A percentile compares a stretch with the other conserved stretches of the same genome.
Conservation (phyloP, 371 early-diverging fungal genomes). For the Actinomortierella ambigua region DNA sequence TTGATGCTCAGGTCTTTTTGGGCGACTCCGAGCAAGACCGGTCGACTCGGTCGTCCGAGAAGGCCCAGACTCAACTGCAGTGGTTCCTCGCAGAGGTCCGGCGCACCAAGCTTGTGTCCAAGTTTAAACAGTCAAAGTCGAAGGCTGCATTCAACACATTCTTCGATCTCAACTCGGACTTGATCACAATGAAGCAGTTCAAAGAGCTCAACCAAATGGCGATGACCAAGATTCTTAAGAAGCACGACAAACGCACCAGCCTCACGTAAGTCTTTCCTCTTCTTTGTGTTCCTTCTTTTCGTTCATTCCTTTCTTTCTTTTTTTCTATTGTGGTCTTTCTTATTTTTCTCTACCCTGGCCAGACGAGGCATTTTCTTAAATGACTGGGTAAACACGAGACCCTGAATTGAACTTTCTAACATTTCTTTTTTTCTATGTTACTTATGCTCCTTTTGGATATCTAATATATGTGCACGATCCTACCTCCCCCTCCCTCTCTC, state of each 20-base stretch:
- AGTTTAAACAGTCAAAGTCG: constrained; percentile 48
- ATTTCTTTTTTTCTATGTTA: too few relatives aligned
- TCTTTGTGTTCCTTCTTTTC: not conserved
- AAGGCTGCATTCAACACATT: constrained; percentile 60
- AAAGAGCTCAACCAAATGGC: constrained; percentile 78
- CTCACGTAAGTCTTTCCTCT: constrained; percentile 49
- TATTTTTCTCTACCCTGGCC: constrained; percentile 13
- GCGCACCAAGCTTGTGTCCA: constrained; percentile 28
- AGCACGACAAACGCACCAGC: constrained; percentile 84
- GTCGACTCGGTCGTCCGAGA: constrained; percentile 52
- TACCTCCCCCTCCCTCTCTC: constrained; percentile 10
- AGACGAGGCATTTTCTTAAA: constrained; percentile 5
- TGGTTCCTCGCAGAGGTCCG: constrained; percentile 63
- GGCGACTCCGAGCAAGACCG: constrained; percentile 56
- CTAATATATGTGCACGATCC: constrained; percentile 14
- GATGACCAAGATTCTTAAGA: constrained; percentile 82
- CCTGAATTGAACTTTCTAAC: too few relatives aligned
- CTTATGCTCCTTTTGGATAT: constrained; percentile 1
- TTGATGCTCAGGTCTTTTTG: constrained; percentile 72
- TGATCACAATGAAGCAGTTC: constrained; percentile 72
- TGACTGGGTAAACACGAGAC: too few relatives aligned
- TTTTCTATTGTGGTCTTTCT: not conserved
- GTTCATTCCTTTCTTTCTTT: not conserved
- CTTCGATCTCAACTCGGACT: constrained; percentile 67
- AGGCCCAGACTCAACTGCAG: constrained; percentile 60